Base-by-base conservation (phyloP, 805 yeast species). In the Saturnispora ahearnii region DNA sequence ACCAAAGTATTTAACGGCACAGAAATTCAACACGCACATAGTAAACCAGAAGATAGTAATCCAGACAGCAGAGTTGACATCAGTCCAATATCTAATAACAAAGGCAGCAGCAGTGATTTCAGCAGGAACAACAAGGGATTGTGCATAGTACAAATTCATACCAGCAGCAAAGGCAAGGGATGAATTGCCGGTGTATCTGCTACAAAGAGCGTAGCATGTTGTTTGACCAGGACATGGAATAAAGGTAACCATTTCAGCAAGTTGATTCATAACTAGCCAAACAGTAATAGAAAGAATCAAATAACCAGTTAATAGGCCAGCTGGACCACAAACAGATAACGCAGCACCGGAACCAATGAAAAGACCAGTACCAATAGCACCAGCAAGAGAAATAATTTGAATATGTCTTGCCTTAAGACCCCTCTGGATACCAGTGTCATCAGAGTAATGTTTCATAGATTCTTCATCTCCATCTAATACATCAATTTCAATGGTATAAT, bases 381-480 rank as follows among this genome's bases (percentile, higher is more conserved):
- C 87, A 51, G 86, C 87, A 46, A 83, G 72, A 28, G 87, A 84
- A 50, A 81, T 76, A 78, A 81, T 76, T 63, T 79, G 84, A 49
- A 76, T 66, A 53, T 76, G 80, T 58, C 80, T 68, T 28, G 69
- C 57, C 55, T 73, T 71, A 52, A 77, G 65, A 38, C 73, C 70
- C 55, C 75, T 64, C 40, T 77, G 72, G 5, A 60, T 58, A 18
- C 37, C 45, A 30, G 43, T 34, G 22, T 50, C 48, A 9, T 40
- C 44, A 15, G n/a, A 34, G n/a, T 36, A 44, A 18, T 46, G 40
- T 8, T 29, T 37, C 15, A n/a, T 9, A n/a, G 28, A 32, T 22
- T 18, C 41, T 22, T 15, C 41, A 18, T 46, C 47, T 6, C 34
- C 45, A 22, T 40, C 51, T 18, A n/a, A 31, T 33, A 43, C 51